These are phyloP conservation scores for Zygosaccharomyces bisporus DNA, from an alignment of 805 yeast species.

Conservation along the genomic window DNA sequence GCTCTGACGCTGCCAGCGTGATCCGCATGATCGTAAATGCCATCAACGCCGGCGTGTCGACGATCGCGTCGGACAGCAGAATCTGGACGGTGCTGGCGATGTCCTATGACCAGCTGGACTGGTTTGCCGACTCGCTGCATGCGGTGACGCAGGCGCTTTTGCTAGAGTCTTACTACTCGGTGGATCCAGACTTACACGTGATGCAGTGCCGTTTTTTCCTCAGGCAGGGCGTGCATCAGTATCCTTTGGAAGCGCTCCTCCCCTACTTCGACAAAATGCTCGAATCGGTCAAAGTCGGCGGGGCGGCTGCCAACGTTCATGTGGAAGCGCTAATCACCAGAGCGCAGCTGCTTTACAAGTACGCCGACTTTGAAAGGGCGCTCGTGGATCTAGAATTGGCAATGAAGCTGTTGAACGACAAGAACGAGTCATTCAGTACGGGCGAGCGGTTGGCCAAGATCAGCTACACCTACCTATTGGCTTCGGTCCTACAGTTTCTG, in stretches of 20 bases:
- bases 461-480: constrained; percentile 16
- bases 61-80: constrained; percentile 13
- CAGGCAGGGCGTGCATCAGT: constrained; percentile 11
- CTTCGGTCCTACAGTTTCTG: constrained; percentile 15
- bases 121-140: constrained; percentile 25
- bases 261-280: constrained; percentile 19
- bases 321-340: constrained; percentile 23
- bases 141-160: constrained; percentile 15
- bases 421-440: constrained; percentile 10
- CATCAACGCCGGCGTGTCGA: constrained; percentile 15
- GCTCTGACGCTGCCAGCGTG: constrained; percentile 16
- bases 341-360: constrained; percentile 24
- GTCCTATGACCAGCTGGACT: constrained; percentile 22
- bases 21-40: constrained; percentile 19
- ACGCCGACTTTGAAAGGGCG: constrained; percentile 13
- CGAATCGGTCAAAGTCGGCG: constrained; percentile 11
- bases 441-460: constrained; percentile 17
- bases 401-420: constrained; percentile 14
- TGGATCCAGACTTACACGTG: constrained; percentile 11
- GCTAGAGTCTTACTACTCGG: constrained; percentile 1
- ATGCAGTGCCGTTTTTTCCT: constrained; percentile 22
- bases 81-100: constrained; percentile 27
- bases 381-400: constrained; percentile 16
- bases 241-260: constrained; percentile 11
- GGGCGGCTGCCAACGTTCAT: constrained; percentile 12